Conservation (phyloP, 2,329 filamentous ascomycete genomes). For the Colletotrichum nymphaeae region DNA sequence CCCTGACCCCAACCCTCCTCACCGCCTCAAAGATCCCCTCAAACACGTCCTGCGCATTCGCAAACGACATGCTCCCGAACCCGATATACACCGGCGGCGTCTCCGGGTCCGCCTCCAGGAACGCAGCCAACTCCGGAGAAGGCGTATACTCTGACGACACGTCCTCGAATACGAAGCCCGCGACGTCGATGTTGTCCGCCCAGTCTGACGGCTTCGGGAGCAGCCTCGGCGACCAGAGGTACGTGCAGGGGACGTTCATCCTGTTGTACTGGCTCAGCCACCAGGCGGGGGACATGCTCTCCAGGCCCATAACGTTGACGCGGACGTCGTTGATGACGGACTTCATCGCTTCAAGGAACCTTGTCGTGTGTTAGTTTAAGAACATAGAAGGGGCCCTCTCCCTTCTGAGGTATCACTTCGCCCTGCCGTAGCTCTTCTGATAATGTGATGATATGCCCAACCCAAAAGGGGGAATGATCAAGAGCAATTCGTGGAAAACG, state of each 20-base stretch:
- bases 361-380: no score
- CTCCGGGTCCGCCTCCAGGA: conserved; percentile 41
- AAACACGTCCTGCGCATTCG: conserved; percentile 7
- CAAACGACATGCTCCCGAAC: conserved; percentile 47
- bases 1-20: conserved; percentile 9
- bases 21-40: neutral
- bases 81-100: conserved; percentile 46
- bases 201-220: conserved; percentile 66
- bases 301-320: conserved; percentile 53
- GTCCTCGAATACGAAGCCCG: conserved; percentile 66
- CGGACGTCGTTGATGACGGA: conserved; percentile 59
- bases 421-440: neutral
- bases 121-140: conserved; percentile 48
- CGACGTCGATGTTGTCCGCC: conserved; percentile 63
- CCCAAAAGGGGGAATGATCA: fast-evolving
- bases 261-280: conserved; percentile 59
- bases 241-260: conserved; percentile 59
- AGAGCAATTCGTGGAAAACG: neutral
- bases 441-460: neutral
- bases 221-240: conserved; percentile 54
- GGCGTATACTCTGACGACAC: conserved; percentile 56
- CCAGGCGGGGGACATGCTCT: conserved; percentile 60
- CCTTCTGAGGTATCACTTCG: neutral
- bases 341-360: conserved; percentile 29
- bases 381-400: no score